These are phyloP conservation scores for Lipomyces kockii DNA, from an alignment of 805 yeast genomes.

Conservation along the genomic window DNA sequence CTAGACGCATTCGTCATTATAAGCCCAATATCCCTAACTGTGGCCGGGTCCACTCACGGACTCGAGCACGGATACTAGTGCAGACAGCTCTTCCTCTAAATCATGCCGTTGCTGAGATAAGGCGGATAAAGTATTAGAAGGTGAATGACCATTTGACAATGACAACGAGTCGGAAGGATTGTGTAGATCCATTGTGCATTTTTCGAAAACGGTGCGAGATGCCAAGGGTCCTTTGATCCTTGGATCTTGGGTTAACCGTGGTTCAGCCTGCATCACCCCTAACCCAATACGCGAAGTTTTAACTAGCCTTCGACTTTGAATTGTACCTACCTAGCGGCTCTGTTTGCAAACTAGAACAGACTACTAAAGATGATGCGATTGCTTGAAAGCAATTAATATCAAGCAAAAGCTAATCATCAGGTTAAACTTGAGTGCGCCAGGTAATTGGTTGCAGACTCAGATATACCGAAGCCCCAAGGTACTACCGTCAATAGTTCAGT, in stretches of 20 bases:
- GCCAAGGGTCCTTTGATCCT: not conserved
- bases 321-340: not conserved
- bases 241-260: too few relatives aligned
- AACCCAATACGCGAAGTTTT: not conserved
- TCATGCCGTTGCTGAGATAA: slow-evolving; percentile 9
- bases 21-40: not conserved
- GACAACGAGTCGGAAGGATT: slow-evolving; percentile 9
- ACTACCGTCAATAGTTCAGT: too few relatives aligned
- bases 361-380: not conserved
- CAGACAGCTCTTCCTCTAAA: slow-evolving; percentile 28
- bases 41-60: slow-evolving; percentile 13
- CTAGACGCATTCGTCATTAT: slow-evolving; percentile 19
- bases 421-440: not conserved
- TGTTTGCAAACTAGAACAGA: not conserved
- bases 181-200: slow-evolving; percentile 8
- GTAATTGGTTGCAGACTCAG: not conserved
- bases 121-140: not conserved
- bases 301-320: too few relatives aligned
- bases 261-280: too few relatives aligned
- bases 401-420: not conserved
- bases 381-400: not conserved
- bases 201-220: not conserved
- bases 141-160: slow-evolving; percentile 4
- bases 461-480: not conserved
- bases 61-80: slow-evolving; percentile 23